phyloP scores from a whole-genome alignment of 2,329 filamentous ascomycete species.

The Pseudopithomyces chartarum region DNA sequence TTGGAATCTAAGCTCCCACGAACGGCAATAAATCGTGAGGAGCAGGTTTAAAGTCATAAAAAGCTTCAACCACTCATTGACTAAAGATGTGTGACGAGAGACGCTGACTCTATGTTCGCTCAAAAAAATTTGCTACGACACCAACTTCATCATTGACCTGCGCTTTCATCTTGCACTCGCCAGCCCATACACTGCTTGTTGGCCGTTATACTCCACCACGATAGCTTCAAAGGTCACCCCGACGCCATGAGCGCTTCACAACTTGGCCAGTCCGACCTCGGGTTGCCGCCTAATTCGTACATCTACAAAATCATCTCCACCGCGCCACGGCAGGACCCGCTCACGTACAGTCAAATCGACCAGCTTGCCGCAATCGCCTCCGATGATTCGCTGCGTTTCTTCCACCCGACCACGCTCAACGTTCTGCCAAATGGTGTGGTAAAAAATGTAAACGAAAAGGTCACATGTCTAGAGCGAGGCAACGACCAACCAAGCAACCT shows the following conservation, averaged over 20 bases:
- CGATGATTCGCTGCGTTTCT: constrained; percentile 70
- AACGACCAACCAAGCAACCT: constrained; percentile 56
- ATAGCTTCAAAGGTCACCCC: neutral
- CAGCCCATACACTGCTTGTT: neutral
- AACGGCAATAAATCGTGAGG: too few species aligned
- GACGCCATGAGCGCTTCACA: constrained; percentile 19
- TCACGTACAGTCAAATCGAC: constrained; percentile 35
- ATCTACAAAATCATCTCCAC: constrained; percentile 46
- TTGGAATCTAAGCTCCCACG: too few species aligned
- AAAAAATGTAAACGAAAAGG: constrained; percentile 62
- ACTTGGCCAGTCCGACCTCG: constrained; percentile 24
- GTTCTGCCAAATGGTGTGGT: constrained; percentile 56
- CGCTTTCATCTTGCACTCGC: too few species aligned
- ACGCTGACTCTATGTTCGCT: too few species aligned
- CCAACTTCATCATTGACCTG: too few species aligned
- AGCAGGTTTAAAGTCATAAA: too few species aligned
- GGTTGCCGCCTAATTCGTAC: constrained; percentile 42
- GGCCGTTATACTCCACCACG: neutral
- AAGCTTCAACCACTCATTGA: too few species aligned
- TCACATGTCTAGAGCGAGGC: constrained; percentile 66
- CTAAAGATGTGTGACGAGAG: too few species aligned
- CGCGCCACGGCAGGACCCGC: constrained; percentile 34
- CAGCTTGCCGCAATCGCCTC: constrained; percentile 68
- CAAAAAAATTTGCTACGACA: too few species aligned
- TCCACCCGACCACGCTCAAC: constrained; percentile 64